These are phyloP conservation scores for Zymoseptoria tritici DNA, from an alignment of 2,329 filamentous ascomycete species.

Conservation along the genomic window DNA sequence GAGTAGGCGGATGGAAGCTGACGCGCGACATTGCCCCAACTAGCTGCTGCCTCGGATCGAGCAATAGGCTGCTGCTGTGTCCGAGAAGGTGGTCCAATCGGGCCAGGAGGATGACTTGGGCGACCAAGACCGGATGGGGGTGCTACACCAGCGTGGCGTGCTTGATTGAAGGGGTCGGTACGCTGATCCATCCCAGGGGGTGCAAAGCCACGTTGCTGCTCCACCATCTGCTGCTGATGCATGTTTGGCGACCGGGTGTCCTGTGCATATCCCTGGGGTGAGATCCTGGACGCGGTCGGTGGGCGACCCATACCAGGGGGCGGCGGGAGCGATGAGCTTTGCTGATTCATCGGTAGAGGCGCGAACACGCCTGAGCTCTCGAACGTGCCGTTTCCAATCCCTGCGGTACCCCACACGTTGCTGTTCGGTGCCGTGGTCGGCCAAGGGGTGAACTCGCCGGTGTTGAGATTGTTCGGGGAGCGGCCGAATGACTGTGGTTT, in stretches of 20 bases:
- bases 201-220: slow-evolving; percentile 23
- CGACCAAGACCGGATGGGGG: slow-evolving; percentile 25
- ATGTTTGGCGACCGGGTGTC: slow-evolving; percentile 22
- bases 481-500: slow-evolving; percentile 29
- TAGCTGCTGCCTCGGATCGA: slow-evolving; percentile 12
- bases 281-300: slow-evolving; percentile 25
- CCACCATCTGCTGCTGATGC: slow-evolving; percentile 18
- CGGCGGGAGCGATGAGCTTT: slow-evolving; percentile 23
- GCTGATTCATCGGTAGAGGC: slow-evolving; percentile 24
- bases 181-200: slow-evolving; percentile 25
- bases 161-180: slow-evolving; percentile 18
- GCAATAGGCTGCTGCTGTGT: slow-evolving; percentile 14
- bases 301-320: slow-evolving; percentile 28
- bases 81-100: slow-evolving; percentile 31
- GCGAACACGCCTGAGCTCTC: slow-evolving; percentile 33
- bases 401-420: slow-evolving; percentile 69
- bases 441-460: slow-evolving; percentile 23
- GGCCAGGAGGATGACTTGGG: slow-evolving; percentile 26
- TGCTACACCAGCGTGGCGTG: slow-evolving; percentile 24
- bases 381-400: slow-evolving; percentile 72
- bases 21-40: slow-evolving; percentile 25
- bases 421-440: slow-evolving; percentile 34
- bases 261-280: slow-evolving; percentile 22
- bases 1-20: slow-evolving; percentile 21
- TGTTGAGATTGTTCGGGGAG: slow-evolving; percentile 21